Evolutionary conservation across 352 stramenopile species (phyloP).

Genomic region (Blastocystis sp.): DNA sequence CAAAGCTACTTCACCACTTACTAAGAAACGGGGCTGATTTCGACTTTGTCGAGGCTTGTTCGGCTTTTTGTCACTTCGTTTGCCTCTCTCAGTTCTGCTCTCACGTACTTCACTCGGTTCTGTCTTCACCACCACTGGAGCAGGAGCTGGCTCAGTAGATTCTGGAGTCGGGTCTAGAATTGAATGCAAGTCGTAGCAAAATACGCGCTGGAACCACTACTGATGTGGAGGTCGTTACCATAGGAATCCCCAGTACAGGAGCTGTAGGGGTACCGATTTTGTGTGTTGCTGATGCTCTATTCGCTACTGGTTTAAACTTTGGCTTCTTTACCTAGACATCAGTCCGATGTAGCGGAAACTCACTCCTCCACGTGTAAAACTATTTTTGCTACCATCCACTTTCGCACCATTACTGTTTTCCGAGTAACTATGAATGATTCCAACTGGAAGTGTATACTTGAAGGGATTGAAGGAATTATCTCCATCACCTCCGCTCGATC

Average conservation of each 20-base stretch:
- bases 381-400: neutral
- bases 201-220: neutral
- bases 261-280: neutral
- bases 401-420: neutral
- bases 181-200: neutral
- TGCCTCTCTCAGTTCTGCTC: neutral
- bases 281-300: neutral
- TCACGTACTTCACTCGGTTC: neutral
- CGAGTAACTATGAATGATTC: neutral
- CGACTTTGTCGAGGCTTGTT: neutral
- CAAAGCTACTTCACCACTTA: neutral
- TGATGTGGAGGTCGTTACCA: neutral
- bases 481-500: neutral
- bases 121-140: neutral
- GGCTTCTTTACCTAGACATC: constrained; percentile 46
- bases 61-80: neutral
- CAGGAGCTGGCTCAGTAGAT: neutral
- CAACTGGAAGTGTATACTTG: neutral
- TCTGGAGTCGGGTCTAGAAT: neutral
- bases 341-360: neutral
- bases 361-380: constrained; percentile 18
- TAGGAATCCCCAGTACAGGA: neutral
- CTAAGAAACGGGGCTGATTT: constrained; percentile 9
- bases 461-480: neutral
- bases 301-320: constrained; percentile 45